Evolutionary conservation across 768 basidiomycete genomes (phyloP).

Genomic region (Tulasnella sp.): DNA sequence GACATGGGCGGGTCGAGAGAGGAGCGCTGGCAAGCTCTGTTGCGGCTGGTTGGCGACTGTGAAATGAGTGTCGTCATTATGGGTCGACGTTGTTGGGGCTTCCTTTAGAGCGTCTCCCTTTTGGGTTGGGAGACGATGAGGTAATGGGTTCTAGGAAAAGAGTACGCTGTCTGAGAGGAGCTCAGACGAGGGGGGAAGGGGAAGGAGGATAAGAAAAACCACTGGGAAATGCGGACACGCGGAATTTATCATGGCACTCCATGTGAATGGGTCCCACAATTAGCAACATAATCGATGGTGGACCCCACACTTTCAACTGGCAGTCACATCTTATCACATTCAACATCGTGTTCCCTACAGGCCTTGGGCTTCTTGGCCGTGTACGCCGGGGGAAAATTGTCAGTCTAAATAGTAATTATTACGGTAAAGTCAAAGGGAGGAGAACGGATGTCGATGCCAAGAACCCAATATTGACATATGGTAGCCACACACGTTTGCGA

Average conservation of each 20-base stretch:
- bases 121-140: neutral
- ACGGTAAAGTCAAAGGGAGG: neutral
- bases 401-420: neutral
- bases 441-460: neutral
- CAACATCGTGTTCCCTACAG: no score
- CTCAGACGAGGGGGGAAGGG: neutral
- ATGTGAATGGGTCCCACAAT: neutral
- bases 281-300: neutral
- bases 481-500: neutral
- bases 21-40: conserved; percentile 20
- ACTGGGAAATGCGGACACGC: neutral
- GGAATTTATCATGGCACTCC: neutral
- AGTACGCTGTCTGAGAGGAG: neutral
- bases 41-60: conserved; percentile 9
- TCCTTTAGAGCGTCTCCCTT: neutral
- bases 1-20: conserved; percentile 25
- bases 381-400: neutral
- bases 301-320: neutral
- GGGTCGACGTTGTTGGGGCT: neutral
- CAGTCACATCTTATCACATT: neutral
- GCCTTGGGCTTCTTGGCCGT: neutral
- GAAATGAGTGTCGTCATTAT: neutral
- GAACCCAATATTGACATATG: neutral
- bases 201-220: neutral
- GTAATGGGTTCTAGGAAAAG: neutral